Conservation (phyloP, 805 yeast genomes). For the Wickerhamiella cacticola region DNA sequence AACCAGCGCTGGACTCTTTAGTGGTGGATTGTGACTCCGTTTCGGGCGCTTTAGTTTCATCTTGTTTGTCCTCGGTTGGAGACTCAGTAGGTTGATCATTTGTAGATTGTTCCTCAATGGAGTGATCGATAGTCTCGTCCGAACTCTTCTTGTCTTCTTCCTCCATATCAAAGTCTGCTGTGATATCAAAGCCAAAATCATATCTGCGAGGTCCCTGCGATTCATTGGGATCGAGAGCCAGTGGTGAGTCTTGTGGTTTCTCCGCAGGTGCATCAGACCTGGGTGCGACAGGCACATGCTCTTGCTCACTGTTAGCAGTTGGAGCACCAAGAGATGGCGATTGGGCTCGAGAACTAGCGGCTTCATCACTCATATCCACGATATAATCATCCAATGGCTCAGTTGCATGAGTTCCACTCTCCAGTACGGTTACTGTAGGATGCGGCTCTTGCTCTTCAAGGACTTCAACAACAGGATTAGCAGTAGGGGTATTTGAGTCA, state of each 20-base stretch:
- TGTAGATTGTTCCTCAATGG: too few species aligned
- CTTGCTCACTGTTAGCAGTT: background rate
- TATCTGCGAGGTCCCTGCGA: background rate
- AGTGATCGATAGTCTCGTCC: background rate
- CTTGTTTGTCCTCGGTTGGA: background rate
- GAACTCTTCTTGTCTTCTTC: background rate
- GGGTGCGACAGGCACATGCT: too few species aligned
- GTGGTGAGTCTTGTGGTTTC: background rate
- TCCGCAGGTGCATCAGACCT: background rate
- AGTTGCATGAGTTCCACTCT: too few species aligned
- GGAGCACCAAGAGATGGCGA: background rate
- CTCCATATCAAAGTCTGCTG: constrained; percentile 5
- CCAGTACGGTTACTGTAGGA: too few species aligned
- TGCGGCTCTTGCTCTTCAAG: too few species aligned
- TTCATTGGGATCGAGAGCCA: background rate
- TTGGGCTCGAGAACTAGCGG: background rate
- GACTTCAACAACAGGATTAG: background rate
- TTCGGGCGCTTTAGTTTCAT: background rate
- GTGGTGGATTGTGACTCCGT: background rate
- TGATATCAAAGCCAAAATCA: constrained; percentile 9
- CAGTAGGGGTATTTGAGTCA: background rate
- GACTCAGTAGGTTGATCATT: background rate
- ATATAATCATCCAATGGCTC: too few species aligned
- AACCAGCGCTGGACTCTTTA: background rate
- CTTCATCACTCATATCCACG: background rate